Evolutionary conservation across 2,329 filamentous ascomycete genomes (phyloP).

Genomic region (Neonectria neomacrospora): DNA sequence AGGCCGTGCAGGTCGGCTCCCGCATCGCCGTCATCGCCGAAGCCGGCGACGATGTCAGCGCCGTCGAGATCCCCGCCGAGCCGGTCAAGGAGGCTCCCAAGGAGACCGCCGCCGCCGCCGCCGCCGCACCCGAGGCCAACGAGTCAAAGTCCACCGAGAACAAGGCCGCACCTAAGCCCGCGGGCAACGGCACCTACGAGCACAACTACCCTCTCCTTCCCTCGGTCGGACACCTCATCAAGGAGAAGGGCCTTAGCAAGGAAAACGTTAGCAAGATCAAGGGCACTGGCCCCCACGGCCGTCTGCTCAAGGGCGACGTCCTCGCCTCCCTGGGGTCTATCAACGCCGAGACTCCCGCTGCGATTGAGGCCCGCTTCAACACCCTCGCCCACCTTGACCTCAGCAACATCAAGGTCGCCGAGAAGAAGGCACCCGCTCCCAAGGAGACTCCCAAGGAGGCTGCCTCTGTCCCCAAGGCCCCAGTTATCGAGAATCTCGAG

Average conservation of each 20-base stretch:
- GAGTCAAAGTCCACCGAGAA: constrained; percentile 51
- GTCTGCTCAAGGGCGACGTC: constrained; percentile 94
- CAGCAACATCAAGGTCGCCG: constrained; percentile 89
- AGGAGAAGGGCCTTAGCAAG: constrained; percentile 79
- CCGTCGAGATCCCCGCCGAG: constrained; percentile 80
- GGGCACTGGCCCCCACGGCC: constrained; percentile 86
- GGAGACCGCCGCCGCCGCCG: constrained; percentile 47
- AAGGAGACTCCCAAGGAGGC: constrained; percentile 51
- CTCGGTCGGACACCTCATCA: constrained; percentile 84
- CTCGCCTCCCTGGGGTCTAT: constrained; percentile 89
- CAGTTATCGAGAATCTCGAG: constrained; percentile 62
- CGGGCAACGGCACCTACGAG: constrained; percentile 64
- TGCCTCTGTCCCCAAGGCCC: constrained; percentile 53
- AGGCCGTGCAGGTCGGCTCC: constrained; percentile 80
- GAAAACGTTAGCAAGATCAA: constrained; percentile 84
- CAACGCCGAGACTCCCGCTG: constrained; percentile 74
- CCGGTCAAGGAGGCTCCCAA: constrained; percentile 72
- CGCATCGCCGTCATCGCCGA: constrained; percentile 88
- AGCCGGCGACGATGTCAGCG: constrained; percentile 79
- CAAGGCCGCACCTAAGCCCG: constrained; percentile 50
- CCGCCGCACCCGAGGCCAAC: constrained; percentile 38
- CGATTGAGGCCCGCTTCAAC: constrained; percentile 76
- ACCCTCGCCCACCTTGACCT: constrained; percentile 88
- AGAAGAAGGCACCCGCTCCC: constrained; percentile 56
- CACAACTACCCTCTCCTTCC: constrained; percentile 81